These are phyloP conservation scores for Trichoderma pleuroti DNA, from an alignment of 2,329 filamentous ascomycete genomes.

Conservation along the genomic window DNA sequence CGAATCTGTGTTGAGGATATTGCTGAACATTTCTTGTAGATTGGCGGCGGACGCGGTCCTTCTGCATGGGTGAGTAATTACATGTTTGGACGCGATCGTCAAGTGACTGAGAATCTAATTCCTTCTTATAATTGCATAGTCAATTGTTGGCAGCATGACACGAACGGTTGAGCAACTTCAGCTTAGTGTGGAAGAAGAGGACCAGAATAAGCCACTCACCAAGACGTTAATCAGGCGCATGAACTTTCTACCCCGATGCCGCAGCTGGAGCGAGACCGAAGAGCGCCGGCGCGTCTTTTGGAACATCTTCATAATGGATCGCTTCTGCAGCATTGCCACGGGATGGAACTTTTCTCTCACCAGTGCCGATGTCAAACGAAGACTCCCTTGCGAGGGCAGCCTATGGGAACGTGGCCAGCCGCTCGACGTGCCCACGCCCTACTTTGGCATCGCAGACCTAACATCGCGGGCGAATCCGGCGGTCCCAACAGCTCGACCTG, in stretches of 20 bases:
- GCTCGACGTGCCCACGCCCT: neutral
- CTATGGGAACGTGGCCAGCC: neutral
- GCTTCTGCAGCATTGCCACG: neutral
- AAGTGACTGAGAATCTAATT: neutral
- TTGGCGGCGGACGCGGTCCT: neutral
- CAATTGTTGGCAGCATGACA: neutral
- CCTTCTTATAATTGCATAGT: neutral
- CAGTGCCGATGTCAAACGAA: neutral
- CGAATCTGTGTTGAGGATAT: neutral
- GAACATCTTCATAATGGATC: neutral
- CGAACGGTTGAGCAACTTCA: neutral
- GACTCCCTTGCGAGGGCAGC: neutral
- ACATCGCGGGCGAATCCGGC: neutral
- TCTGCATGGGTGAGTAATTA: neutral
- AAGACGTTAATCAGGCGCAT: neutral
- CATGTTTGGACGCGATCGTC: neutral
- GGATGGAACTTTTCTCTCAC: slow-evolving; percentile 21
- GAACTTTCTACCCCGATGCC: neutral
- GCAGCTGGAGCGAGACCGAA: neutral
- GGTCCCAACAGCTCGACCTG: neutral
- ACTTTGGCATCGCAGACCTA: neutral
- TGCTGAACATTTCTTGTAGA: neutral
- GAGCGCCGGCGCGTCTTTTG: neutral
- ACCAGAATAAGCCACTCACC: neutral
- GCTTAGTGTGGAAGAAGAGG: neutral